Evolutionary conservation across 2,329 filamentous ascomycete species (phyloP).

Genomic region (Aspergillus sp.): DNA sequence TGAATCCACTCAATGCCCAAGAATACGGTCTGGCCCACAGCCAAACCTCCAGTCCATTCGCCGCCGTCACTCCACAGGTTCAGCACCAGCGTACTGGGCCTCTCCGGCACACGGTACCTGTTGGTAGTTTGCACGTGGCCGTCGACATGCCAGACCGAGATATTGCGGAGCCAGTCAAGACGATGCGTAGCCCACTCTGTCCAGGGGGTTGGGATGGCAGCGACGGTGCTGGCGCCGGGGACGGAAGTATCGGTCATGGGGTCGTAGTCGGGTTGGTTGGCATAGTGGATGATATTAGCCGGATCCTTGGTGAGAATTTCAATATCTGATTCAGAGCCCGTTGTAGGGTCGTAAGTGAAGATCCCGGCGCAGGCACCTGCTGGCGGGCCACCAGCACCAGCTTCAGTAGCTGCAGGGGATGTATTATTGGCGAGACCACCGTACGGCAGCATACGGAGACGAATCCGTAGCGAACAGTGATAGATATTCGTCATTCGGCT

Average conservation of each 20-base stretch:
- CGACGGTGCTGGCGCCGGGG: constrained; percentile 24
- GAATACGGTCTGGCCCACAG: constrained; percentile 27
- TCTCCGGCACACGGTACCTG: constrained; percentile 28
- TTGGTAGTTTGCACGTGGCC: constrained; percentile 22
- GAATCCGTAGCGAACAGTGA: constrained; percentile 42
- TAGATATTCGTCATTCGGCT: constrained; percentile 37
- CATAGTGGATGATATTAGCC: constrained; percentile 34
- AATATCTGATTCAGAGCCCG: constrained; percentile 44
- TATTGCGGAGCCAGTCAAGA: constrained; percentile 31
- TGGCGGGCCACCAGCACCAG: background rate
- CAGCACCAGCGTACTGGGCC: constrained; percentile 30
- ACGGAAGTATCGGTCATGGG: constrained; percentile 24
- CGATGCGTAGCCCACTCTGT: constrained; percentile 35
- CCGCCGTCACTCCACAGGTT: constrained; percentile 40
- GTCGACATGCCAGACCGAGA: constrained; percentile 33
- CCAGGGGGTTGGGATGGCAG: constrained; percentile 28
- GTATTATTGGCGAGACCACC: background rate
- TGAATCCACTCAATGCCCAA: constrained; percentile 38
- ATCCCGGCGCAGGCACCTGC: constrained; percentile 42
- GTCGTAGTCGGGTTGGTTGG: constrained; percentile 38
- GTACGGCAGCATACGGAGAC: constrained; percentile 32
- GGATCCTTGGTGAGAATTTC: constrained; percentile 46
- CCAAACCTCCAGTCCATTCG: constrained; percentile 35
- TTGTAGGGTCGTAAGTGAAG: constrained; percentile 40
- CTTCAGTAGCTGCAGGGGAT: too few species aligned